These are phyloP conservation scores for Dillenia suffruticosa DNA, from an alignment of 164 flowering plant species.

Conservation along the genomic window DNA sequence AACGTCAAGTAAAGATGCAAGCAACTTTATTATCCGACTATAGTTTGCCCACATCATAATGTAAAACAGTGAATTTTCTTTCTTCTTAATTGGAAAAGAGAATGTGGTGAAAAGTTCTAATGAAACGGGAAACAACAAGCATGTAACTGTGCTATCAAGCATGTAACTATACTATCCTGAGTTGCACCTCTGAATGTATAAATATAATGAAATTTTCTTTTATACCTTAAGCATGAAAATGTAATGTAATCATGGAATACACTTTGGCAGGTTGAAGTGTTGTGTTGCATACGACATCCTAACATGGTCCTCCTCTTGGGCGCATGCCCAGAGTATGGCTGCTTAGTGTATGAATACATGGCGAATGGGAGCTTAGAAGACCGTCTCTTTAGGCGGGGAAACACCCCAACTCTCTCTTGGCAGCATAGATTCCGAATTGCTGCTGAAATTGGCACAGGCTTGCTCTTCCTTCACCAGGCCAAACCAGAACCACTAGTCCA, in stretches of 20 bases:
- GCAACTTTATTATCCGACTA: too few species aligned
- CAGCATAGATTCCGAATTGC: conserved; percentile 52
- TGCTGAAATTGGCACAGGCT: conserved; percentile 57
- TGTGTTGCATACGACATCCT: conserved; percentile 51
- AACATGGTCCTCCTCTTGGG: conserved; percentile 54
- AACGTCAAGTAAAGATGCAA: too few species aligned
- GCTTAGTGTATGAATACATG: conserved; percentile 55
- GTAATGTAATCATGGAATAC: background rate
- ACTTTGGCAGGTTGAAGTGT: conserved; percentile 38
- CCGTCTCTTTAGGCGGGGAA: conserved; percentile 39
- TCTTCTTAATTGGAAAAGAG: too few species aligned
- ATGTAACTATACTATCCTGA: background rate
- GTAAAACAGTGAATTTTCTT: too few species aligned
- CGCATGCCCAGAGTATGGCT: conserved; percentile 53
- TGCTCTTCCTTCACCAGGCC: conserved; percentile 65
- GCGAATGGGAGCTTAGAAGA: conserved; percentile 70
- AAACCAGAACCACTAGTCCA: conserved; percentile 77
- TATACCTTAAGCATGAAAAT: background rate
- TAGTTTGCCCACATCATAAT: too few species aligned
- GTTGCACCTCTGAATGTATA: background rate
- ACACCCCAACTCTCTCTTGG: conserved; percentile 51
- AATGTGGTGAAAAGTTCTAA: too few species aligned
- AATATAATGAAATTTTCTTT: background rate
- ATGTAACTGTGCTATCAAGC: too few species aligned
- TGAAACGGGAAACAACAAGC: too few species aligned